phyloP scores from a whole-genome alignment of 345 rosid genomes.

The Eucalyptus pauciflora region DNA sequence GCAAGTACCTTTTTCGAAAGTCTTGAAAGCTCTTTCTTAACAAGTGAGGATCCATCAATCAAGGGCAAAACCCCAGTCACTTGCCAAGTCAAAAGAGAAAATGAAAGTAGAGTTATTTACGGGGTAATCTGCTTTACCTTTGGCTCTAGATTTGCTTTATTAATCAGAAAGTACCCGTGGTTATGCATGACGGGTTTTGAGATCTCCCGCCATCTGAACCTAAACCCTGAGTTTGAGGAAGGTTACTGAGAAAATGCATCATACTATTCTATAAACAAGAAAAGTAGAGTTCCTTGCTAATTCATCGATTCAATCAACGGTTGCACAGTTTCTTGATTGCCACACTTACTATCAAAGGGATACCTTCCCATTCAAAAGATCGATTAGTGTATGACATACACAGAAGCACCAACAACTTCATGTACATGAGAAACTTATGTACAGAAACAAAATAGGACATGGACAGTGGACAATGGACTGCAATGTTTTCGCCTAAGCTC shows the following conservation, averaged over 20 bases:
- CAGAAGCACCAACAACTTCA: not conserved
- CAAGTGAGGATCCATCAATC: not conserved
- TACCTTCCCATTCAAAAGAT: not conserved
- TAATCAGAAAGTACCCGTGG: not conserved
- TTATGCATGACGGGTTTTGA: not conserved
- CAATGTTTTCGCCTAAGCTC: not conserved
- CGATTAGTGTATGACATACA: not conserved
- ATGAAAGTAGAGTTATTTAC: not conserved
- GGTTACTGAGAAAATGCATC: not conserved
- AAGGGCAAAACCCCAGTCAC: not conserved
- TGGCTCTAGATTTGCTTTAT: not conserved
- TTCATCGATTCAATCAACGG: not conserved
- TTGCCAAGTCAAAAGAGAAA: not conserved
- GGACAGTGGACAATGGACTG: not conserved
- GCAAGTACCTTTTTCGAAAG: not conserved
- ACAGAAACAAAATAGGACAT: not conserved
- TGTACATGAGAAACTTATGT: not conserved
- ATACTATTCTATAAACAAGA: not conserved
- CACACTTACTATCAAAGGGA: not conserved
- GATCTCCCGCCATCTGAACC: not conserved
- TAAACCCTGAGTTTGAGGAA: not conserved
- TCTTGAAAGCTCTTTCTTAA: not conserved
- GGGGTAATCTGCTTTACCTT: not conserved
- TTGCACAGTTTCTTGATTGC: not conserved
- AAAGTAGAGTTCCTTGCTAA: not conserved